These are phyloP conservation scores for Gossypium gossypioides DNA, from an alignment of 441 rosid genomes.

Conservation along the genomic window DNA sequence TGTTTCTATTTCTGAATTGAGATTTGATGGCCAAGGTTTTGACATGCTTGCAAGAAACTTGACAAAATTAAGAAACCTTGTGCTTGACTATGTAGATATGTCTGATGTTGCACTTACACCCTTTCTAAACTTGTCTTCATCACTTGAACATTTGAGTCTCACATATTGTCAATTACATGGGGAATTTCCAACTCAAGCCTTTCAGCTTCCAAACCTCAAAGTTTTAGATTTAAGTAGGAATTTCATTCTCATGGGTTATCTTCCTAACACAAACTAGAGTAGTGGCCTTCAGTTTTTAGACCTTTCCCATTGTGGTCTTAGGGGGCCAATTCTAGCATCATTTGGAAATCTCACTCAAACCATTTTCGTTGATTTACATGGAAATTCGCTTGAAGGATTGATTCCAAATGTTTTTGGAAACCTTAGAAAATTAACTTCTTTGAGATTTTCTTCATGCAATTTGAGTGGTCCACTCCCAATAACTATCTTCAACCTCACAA, in stretches of 20 bases:
- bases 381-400: background rate
- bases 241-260: background rate
- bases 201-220: slow-evolving; percentile 15
- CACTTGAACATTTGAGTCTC: background rate
- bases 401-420: background rate
- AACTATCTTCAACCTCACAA: background rate
- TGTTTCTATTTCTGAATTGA: background rate
- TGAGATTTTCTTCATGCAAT: background rate
- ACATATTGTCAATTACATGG: background rate
- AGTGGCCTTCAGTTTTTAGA: slow-evolving; percentile 13
- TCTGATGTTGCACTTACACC: background rate
- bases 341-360: background rate
- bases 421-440: background rate
- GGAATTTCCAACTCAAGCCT: slow-evolving; percentile 13
- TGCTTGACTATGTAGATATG: slow-evolving; percentile 4
- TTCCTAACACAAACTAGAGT: slow-evolving; percentile 17
- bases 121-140: slow-evolving; percentile 7
- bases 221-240: background rate
- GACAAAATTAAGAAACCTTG: background rate
- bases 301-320: background rate
- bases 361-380: background rate
- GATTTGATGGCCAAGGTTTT: background rate
- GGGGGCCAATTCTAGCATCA: background rate
- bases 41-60: background rate
- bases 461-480: background rate